Evolutionary conservation across 1,284 basidiomycete genomes (phyloP).

Genomic region (Hypsizygus ulmarius): DNA sequence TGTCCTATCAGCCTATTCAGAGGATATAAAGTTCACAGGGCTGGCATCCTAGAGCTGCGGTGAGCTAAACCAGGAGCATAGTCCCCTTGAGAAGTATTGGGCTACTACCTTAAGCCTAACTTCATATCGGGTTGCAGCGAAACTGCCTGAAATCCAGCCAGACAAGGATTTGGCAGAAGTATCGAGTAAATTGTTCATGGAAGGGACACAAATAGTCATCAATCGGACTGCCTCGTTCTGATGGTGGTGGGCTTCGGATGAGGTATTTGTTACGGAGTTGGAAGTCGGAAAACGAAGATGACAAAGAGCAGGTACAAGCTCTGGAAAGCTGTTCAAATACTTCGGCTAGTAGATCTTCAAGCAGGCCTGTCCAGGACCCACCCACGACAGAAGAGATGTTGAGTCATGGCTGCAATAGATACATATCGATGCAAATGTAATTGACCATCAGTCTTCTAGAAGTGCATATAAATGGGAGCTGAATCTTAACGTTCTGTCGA

Average conservation of each 20-base stretch:
- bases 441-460: conserved; percentile 11
- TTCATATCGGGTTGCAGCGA: too few species aligned
- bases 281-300: conserved; percentile 2
- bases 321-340: background rate
- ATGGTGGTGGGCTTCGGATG: conserved; percentile 8
- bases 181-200: too few species aligned
- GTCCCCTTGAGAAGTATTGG: too few species aligned
- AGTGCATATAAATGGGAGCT: conserved; percentile 6
- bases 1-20: too few species aligned
- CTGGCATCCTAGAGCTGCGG: too few species aligned
- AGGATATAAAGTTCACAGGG: too few species aligned
- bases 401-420: conserved; percentile 10
- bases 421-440: background rate
- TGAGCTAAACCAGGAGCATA: too few species aligned
- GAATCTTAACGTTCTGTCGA: conserved; percentile 7
- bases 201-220: background rate
- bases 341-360: background rate
- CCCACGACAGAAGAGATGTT: conserved; percentile 2
- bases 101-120: too few species aligned
- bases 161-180: too few species aligned
- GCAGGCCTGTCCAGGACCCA: conserved; percentile 3
- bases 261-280: conserved; percentile 3
- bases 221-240: conserved; percentile 10
- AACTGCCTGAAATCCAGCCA: too few species aligned
- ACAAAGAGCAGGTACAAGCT: background rate